Percentiles rank a stretch among this genome's conserved stretches.
phyloP scores from a whole-genome alignment of 2,329 filamentous ascomycete species.

The Phaeophleospora eucalypticola region DNA sequence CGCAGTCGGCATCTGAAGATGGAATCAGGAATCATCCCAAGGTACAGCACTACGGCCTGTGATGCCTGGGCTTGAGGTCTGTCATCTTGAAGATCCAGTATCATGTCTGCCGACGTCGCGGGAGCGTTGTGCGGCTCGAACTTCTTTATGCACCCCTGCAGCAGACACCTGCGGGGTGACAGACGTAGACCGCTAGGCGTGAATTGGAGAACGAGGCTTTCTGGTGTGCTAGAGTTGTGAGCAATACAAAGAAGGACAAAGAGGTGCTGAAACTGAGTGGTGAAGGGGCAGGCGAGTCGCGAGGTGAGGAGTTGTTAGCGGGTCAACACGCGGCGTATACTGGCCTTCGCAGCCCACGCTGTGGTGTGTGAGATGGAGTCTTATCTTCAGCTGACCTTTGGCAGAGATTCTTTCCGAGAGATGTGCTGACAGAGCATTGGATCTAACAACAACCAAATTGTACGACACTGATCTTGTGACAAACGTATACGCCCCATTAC shows the following conservation, averaged over 20 bases:
- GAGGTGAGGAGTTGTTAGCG: not conserved
- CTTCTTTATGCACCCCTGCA: slow-evolving; percentile 13
- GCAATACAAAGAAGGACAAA: slow-evolving; percentile 4
- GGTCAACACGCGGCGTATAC: no score
- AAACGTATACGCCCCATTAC: no score
- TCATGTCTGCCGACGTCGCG: slow-evolving; percentile 1
- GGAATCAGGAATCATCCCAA: not conserved
- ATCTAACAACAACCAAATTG: no score
- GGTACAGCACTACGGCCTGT: not conserved
- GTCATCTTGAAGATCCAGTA: not conserved
- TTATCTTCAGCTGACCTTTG: no score
- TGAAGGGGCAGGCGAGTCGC: not conserved
- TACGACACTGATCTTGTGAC: no score
- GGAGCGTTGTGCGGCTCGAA: not conserved
- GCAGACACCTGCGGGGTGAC: slow-evolving; percentile 8
- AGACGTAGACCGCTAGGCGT: slow-evolving; percentile 1
- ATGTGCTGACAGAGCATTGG: no score
- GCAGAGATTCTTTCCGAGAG: no score
- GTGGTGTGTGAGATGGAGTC: no score
- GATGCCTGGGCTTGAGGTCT: not conserved
- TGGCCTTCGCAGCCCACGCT: no score
- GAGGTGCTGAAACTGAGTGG: not conserved
- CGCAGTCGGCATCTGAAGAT: not conserved
- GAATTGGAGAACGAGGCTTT: slow-evolving; percentile 4
- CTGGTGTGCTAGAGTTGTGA: slow-evolving; percentile 1